phyloP scores from a whole-genome alignment of 2,329 filamentous ascomycete species.

The Ramularia collo-cygni region DNA sequence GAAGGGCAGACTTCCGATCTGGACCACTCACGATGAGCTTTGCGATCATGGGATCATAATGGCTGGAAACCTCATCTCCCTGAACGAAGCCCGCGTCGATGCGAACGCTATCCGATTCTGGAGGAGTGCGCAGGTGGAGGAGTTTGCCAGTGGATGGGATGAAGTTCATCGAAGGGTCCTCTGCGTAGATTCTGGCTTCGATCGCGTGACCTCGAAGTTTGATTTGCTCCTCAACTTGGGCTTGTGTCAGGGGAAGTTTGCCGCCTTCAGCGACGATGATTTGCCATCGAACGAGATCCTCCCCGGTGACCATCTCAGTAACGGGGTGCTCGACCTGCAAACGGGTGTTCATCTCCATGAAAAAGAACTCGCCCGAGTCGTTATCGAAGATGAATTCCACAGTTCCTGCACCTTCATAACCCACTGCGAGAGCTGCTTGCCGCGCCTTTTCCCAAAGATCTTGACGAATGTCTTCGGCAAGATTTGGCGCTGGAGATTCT shows the following conservation, averaged over 20 bases:
- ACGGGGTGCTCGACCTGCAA: conserved; percentile 97
- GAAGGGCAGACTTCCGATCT: conserved; percentile 71
- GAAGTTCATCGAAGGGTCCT: conserved; percentile 87
- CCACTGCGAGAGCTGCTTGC: conserved; percentile 56
- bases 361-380: conserved; percentile 59
- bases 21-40: conserved; percentile 88
- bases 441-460: conserved; percentile 61
- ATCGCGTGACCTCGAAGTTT: conserved; percentile 74
- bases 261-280: conserved; percentile 73
- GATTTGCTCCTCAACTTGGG: conserved; percentile 63
- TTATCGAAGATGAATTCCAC: conserved; percentile 66
- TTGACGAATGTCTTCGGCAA: conserved; percentile 52
- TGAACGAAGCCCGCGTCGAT: conserved; percentile 91
- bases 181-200: conserved; percentile 93
- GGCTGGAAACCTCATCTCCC: conserved; percentile 85
- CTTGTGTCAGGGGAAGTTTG: conserved; percentile 59
- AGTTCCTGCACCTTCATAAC: conserved; percentile 60
- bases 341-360: conserved; percentile 71
- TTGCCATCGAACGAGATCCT: conserved; percentile 91
- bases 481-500: conserved; percentile 58
- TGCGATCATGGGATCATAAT: conserved; percentile 98
- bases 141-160: conserved; percentile 88
- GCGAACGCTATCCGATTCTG: conserved; percentile 63
- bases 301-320: conserved; percentile 68
- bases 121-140: conserved; percentile 71